phyloP scores from a whole-genome alignment of 1,284 basidiomycete species.

The Phlebopus sp. region DNA sequence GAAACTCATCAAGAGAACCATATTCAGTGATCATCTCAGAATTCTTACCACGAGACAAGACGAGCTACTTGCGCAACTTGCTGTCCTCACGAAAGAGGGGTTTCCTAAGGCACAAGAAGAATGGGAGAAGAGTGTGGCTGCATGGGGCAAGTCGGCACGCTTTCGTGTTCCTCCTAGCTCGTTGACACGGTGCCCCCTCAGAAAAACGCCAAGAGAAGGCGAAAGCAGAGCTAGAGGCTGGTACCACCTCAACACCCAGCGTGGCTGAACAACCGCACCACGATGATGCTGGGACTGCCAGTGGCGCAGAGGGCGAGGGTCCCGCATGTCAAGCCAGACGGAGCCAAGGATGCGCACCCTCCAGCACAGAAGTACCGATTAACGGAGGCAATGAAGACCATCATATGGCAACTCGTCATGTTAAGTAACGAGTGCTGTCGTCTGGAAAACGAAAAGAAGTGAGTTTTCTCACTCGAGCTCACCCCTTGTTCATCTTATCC shows the following conservation, averaged over 20 bases:
- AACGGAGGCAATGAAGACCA: constrained; percentile 72
- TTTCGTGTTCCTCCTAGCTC: constrained; percentile 1
- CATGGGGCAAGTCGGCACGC: constrained; percentile 53
- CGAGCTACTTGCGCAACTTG: constrained; percentile 57
- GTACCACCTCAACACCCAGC: constrained; percentile 26
- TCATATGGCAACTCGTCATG: constrained; percentile 76
- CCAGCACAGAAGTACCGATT: constrained; percentile 70
- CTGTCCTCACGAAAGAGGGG: constrained; percentile 55
- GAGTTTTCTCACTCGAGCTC: constrained; percentile 27
- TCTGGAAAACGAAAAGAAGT: constrained; percentile 85
- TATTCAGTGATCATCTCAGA: constrained; percentile 66
- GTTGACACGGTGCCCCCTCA: constrained; percentile 21
- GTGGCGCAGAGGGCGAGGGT: constrained; percentile 32
- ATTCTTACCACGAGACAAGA: constrained; percentile 64
- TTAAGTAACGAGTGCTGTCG: constrained; percentile 78
- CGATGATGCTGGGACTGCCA: constrained; percentile 32
- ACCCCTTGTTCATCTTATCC: constrained; percentile 1
- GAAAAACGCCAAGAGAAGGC: constrained; percentile 62
- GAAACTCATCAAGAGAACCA: constrained; percentile 82
- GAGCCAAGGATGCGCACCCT: constrained; percentile 48
- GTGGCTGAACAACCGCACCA: constrained; percentile 41
- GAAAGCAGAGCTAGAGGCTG: constrained; percentile 40
- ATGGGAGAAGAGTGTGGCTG: constrained; percentile 61
- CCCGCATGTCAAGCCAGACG: constrained; percentile 30
- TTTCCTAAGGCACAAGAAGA: constrained; percentile 70